Base-by-base conservation (phyloP, 1,284 basidiomycete species). In the Cryptococcus jaspeensis region DNA sequence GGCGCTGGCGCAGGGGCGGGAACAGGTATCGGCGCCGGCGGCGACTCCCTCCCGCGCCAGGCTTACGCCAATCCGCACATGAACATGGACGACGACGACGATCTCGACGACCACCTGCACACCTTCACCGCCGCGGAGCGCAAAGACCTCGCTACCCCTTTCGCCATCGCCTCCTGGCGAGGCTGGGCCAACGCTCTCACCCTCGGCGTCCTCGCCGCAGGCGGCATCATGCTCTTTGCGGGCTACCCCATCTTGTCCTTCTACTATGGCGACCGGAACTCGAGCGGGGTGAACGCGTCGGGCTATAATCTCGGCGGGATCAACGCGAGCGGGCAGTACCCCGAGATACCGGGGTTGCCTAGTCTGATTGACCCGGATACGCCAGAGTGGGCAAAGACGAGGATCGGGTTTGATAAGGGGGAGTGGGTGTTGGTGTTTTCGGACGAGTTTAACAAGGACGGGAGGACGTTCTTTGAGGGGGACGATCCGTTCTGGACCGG, bases 401-500 rank as follows among this genome's bases (percentile, higher is more conserved):
- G 87, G 32, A 85, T 77, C 1, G 88, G 88, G 0, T 86, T 81
- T 60, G 88, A 90, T 65, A 84, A 85, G 2, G 59, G 83, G 23
- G 68, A 80, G 5, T 90, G 88, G 73, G 80, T 86, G 54, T 81
- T 95, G 8, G 85, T 92, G 2, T 94, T 72, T 72, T 89, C 88
- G 49, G 92, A 95, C 75, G 93, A 95, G 78, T 96, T 96, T 76
- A 86, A 95, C 55, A 79, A 79, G 18, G 82, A 83, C 7, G 85
- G 85, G 70, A 60, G 79, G 41, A 79, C 79, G 1, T 82, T 82
- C 58, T 81, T 76, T 62, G 70, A 77, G 16, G 80, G 80, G 20
- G 78, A 81, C 60, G 81, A 80, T 66, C 80, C 81, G 40, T 82
- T 78, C 72, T 80, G 74, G 73, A 74, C 77, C 49, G 79, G 75